Conservation (phyloP, 2,329 filamentous ascomycete species). For the Ceratocystiopsis sp. region DNA sequence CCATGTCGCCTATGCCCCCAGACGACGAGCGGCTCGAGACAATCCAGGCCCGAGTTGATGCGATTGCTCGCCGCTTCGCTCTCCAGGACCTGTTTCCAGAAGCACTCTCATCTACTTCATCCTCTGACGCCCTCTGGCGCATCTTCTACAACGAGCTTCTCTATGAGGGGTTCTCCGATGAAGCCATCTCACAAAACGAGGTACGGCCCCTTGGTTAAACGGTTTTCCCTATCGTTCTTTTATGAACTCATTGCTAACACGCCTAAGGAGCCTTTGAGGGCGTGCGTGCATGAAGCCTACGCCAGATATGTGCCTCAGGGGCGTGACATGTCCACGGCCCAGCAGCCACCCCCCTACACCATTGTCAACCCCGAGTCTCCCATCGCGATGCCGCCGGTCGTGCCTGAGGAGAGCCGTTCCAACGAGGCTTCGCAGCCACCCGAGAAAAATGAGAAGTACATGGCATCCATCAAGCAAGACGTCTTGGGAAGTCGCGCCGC, state of each 20-base stretch:
- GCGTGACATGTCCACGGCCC: not conserved
- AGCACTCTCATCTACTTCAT: slow-evolving; percentile 1
- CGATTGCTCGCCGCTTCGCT: slow-evolving; percentile 34
- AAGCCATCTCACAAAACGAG: slow-evolving; percentile 39
- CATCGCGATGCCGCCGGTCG: slow-evolving; percentile 7
- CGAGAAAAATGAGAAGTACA: slow-evolving; percentile 24
- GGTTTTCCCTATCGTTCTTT: not conserved
- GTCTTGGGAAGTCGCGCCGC: too few relatives aligned
- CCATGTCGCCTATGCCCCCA: slow-evolving; percentile 12
- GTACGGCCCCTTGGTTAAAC: slow-evolving; percentile 19
- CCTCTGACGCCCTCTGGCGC: slow-evolving; percentile 37
- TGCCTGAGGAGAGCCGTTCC: slow-evolving; percentile 12
- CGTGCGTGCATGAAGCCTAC: slow-evolving; percentile 29
- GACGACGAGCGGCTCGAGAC: slow-evolving; percentile 27
- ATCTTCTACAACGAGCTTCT: slow-evolving; percentile 41
- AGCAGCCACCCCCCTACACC: slow-evolving; percentile 25
- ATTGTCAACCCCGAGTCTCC: slow-evolving; percentile 16
- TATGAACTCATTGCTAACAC: too few relatives aligned
- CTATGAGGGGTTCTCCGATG: slow-evolving; percentile 38
- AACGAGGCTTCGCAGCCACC: slow-evolving; percentile 20
- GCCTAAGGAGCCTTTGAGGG: slow-evolving; percentile 36
- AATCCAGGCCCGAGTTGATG: slow-evolving; percentile 44
- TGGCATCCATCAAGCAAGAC: slow-evolving; percentile 19
- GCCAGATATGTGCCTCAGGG: too few relatives aligned
- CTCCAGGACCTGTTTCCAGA: slow-evolving; percentile 16